Conservation (phyloP, 2,329 filamentous ascomycete genomes). For the Monilinia laxa region DNA sequence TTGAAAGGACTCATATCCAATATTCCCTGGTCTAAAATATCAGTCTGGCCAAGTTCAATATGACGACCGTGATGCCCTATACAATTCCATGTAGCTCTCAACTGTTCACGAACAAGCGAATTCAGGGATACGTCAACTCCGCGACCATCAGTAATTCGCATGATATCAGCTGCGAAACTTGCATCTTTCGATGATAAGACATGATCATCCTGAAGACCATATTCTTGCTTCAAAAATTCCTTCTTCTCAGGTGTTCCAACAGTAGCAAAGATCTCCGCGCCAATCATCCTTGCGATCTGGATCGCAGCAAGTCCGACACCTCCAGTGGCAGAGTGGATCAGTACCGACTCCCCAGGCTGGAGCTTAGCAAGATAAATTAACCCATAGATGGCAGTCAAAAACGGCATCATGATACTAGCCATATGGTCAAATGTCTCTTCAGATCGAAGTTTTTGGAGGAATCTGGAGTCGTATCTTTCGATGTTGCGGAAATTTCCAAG, state of each 20-base stretch:
- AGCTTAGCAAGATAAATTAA: constrained; percentile 45
- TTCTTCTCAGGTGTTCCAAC: constrained; percentile 44
- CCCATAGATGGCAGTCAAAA: constrained; percentile 45
- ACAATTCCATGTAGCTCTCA: constrained; percentile 39
- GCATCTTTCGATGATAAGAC: constrained; percentile 45
- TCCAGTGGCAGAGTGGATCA: constrained; percentile 32
- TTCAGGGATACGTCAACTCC: constrained; percentile 38
- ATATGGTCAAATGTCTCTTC: constrained; percentile 32
- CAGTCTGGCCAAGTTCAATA: constrained; percentile 40
- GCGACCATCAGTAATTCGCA: constrained; percentile 27
- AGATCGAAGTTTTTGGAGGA: constrained; percentile 29
- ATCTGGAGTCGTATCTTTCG: constrained; percentile 32
- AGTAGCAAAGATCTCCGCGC: constrained; percentile 46
- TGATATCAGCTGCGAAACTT: constrained; percentile 41
- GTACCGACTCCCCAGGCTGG: constrained; percentile 36
- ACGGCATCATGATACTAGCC: constrained; percentile 33
- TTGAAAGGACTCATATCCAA: constrained; percentile 11
- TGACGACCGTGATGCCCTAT: constrained; percentile 43
- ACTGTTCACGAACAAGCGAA: constrained; percentile 31
- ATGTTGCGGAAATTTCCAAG: constrained; percentile 33
- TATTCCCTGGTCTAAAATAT: constrained; percentile 28
- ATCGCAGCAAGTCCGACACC: constrained; percentile 35
- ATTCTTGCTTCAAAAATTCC: constrained; percentile 39
- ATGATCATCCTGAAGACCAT: constrained; percentile 42
- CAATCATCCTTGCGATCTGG: constrained; percentile 37